These are phyloP conservation scores for Marasmius sp. DNA, from an alignment of 1,284 basidiomycete species.

Conservation along the genomic window DNA sequence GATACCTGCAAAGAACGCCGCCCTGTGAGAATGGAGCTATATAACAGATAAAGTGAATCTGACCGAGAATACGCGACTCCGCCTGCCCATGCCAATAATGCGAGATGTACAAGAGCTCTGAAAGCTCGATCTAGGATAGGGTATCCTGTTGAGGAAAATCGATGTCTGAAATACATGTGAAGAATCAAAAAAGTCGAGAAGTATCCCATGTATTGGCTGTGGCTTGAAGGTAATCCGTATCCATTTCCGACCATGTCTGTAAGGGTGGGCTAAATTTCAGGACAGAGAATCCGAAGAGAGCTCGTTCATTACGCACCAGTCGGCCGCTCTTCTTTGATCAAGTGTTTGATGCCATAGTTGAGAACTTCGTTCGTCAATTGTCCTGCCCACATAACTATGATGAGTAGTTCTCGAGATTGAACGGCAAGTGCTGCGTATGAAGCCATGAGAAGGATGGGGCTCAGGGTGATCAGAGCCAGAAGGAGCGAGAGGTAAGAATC, in stretches of 20 bases:
- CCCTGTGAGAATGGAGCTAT: not conserved
- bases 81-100: conserved; percentile 53
- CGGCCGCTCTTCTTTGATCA: conserved; percentile 71
- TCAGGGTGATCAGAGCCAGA: conserved; percentile 72
- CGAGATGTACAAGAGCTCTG: conserved; percentile 47
- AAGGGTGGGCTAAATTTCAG: conserved; percentile 3
- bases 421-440: conserved; percentile 78
- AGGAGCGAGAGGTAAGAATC: conserved; percentile 58
- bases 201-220: conserved; percentile 89
- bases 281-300: not conserved
- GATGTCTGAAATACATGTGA: conserved; percentile 73
- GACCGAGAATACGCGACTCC: conserved; percentile 82
- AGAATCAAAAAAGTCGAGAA: conserved; percentile 76
- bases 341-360: conserved; percentile 71
- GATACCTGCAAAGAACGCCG: conserved; percentile 44
- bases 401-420: conserved; percentile 74
- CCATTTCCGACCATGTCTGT: conserved; percentile 66
- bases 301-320: conserved; percentile 42
- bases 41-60: conserved; percentile 12
- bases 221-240: conserved; percentile 87
- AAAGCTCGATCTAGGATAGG: conserved; percentile 49
- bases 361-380: conserved; percentile 74
- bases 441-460: conserved; percentile 78
- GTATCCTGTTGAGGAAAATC: conserved; percentile 55
- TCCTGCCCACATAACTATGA: conserved; percentile 82